Percentiles rank a stretch among this genome's conserved stretches.
Evolutionary conservation across 768 basidiomycete genomes (phyloP).

Genomic region (Nevesoporus exiguus): DNA sequence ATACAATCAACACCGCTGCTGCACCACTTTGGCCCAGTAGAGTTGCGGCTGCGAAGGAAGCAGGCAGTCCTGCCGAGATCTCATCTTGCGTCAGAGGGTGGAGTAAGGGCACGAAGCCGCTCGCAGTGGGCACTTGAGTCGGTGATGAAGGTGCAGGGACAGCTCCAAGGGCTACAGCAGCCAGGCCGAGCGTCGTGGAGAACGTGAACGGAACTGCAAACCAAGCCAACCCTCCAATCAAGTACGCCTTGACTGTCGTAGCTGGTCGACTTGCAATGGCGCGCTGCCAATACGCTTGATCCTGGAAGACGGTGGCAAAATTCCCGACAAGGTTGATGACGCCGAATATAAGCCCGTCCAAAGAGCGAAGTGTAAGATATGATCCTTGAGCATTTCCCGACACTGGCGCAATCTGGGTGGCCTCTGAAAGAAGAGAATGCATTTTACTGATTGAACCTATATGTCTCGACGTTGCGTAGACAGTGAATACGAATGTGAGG

Average conservation of each 20-base stretch:
- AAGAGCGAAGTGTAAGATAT: constrained; percentile 79
- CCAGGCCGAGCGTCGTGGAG: constrained; percentile 83
- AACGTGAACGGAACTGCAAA: constrained; percentile 86
- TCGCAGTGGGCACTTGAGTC: constrained; percentile 44
- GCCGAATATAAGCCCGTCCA: constrained; percentile 76
- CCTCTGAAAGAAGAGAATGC: constrained; percentile 72
- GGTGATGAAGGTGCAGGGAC: constrained; percentile 30
- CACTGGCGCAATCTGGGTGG: constrained; percentile 55
- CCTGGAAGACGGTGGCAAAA: constrained; percentile 63
- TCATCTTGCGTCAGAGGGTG: constrained; percentile 50
- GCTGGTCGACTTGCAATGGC: constrained; percentile 85
- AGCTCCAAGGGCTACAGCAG: constrained; percentile 76
- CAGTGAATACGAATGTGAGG: constrained; percentile 70
- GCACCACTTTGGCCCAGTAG: constrained; percentile 81
- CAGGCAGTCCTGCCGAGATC: constrained; percentile 85
- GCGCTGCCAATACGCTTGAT: constrained; percentile 87
- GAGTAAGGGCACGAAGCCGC: constrained; percentile 42
- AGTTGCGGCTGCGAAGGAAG: constrained; percentile 79
- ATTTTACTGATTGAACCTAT: constrained; percentile 78
- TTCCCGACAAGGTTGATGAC: constrained; percentile 88
- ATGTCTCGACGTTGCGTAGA: constrained; percentile 73
- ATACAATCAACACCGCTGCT: constrained; percentile 68
- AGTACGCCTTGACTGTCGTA: constrained; percentile 86
- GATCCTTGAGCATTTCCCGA: constrained; percentile 81
- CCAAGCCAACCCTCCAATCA: constrained; percentile 89